Evolutionary conservation across 2,329 filamentous ascomycete genomes (phyloP).

Genomic region (Nectriaceae sp.): DNA sequence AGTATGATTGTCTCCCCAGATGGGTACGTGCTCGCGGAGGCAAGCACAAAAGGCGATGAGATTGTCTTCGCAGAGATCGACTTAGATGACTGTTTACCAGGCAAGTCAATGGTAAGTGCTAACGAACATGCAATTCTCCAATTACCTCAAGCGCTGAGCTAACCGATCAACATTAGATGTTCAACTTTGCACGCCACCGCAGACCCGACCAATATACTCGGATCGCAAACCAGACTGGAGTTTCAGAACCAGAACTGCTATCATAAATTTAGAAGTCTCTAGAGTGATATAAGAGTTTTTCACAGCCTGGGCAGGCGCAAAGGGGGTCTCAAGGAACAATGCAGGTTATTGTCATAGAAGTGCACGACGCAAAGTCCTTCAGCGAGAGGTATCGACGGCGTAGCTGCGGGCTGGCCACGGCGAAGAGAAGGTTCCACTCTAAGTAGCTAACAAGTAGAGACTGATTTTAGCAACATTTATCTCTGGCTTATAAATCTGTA

Average conservation of each 20-base stretch:
- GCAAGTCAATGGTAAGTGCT: slow-evolving; percentile 2
- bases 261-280: background rate
- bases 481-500: too few relatives aligned
- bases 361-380: too few relatives aligned
- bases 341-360: too few relatives aligned
- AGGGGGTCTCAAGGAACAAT: too few relatives aligned
- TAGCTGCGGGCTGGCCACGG: too few relatives aligned
- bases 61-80: slow-evolving; percentile 4
- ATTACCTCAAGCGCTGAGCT: background rate
- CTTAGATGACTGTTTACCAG: slow-evolving; percentile 1
- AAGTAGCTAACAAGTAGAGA: too few relatives aligned
- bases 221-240: slow-evolving; percentile 1
- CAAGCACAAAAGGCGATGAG: slow-evolving; percentile 2
- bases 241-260: background rate
- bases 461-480: too few relatives aligned
- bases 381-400: too few relatives aligned
- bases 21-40: slow-evolving; percentile 3
- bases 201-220: slow-evolving; percentile 1
- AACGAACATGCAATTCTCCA: background rate
- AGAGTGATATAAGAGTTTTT: background rate
- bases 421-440: too few relatives aligned
- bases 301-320: too few relatives aligned
- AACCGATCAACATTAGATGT: background rate
- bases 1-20: background rate
- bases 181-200: slow-evolving; percentile 5